Percentiles rank a stretch among this genome's conserved stretches.
Evolutionary conservation across 495 filamentous ascomycete genomes (phyloP).

Genomic region (Filosporella fistucella): DNA sequence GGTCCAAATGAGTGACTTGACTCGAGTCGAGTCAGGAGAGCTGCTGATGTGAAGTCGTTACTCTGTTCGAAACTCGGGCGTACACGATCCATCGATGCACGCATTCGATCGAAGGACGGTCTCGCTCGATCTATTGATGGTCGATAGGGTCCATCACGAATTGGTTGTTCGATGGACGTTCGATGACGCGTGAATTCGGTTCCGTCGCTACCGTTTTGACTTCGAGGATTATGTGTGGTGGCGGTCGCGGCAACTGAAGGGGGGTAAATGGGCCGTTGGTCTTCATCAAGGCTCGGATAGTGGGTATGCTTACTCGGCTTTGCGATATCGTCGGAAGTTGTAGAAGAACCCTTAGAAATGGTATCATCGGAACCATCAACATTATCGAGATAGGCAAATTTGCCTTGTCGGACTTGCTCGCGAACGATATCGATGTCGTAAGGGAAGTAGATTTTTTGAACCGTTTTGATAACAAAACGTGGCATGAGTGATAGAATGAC

Average conservation of each 20-base stretch:
- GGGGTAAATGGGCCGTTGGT: slow-evolving; percentile 84
- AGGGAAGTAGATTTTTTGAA: slow-evolving; percentile 92
- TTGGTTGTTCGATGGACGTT: slow-evolving; percentile 9
- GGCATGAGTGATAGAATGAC: slow-evolving; percentile 77
- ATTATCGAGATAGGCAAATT: slow-evolving; percentile 64
- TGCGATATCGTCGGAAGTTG: slow-evolving; percentile 56
- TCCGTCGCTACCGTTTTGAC: slow-evolving; percentile 88
- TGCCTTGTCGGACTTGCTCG: slow-evolving; percentile 79
- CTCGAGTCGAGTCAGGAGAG: slow-evolving; percentile 78
- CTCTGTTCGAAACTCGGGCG: slow-evolving; percentile 77
- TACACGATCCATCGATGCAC: slow-evolving; percentile 68
- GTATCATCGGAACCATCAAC: slow-evolving; percentile 19
- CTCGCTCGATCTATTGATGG: slow-evolving; percentile 61
- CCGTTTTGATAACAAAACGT: slow-evolving; percentile 74
- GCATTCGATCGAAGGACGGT: slow-evolving; percentile 73
- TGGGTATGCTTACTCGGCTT: slow-evolving; percentile 58
- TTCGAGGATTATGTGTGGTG: slow-evolving; percentile 76
- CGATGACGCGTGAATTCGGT: slow-evolving; percentile 78
- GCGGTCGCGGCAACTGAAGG: slow-evolving; percentile 74
- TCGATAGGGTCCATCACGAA: slow-evolving; percentile 39
- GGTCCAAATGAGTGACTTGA: slow-evolving; percentile 47
- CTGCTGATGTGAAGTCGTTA: slow-evolving; percentile 87
- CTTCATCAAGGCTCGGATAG: slow-evolving; percentile 66
- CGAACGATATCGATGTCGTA: slow-evolving; percentile 94
- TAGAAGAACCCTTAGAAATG: slow-evolving; percentile 15